Conservation (phyloP, 2,329 filamentous ascomycete genomes). For the Paraphoma chrysanthemicola region DNA sequence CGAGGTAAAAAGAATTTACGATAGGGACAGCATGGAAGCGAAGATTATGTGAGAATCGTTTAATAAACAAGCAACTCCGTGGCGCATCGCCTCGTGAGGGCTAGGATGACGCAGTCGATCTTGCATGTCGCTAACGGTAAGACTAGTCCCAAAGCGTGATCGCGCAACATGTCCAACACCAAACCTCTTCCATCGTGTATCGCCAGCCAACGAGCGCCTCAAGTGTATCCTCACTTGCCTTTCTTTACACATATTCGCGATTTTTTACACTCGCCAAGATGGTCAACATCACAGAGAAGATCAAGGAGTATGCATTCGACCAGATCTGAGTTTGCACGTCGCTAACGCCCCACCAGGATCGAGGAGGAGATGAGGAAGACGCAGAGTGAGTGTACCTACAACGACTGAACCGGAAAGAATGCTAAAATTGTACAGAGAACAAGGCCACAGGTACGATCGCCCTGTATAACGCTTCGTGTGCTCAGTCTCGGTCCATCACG, state of each 20-base stretch:
- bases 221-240: not conserved
- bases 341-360: slow-evolving; percentile 70
- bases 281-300: slow-evolving; percentile 99
- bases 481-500: slow-evolving; percentile 23
- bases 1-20: not conserved
- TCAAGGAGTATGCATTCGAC: slow-evolving; percentile 81
- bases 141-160: slow-evolving; percentile 21
- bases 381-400: slow-evolving; percentile 72
- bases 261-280: slow-evolving; percentile 59
- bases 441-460: slow-evolving; percentile 87
- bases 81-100: slow-evolving; percentile 12
- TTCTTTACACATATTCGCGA: not conserved
- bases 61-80: slow-evolving; percentile 19
- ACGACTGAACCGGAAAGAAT: not conserved
- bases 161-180: slow-evolving; percentile 38
- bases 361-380: slow-evolving; percentile 99
- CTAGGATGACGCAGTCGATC: slow-evolving; percentile 38
- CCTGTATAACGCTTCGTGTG: not conserved
- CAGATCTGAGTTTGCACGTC: slow-evolving; percentile 36
- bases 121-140: slow-evolving; percentile 23
- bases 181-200: slow-evolving; percentile 42
- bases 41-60: not conserved
- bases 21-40: slow-evolving; percentile 1
- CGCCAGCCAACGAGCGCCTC: slow-evolving; percentile 16
- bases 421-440: slow-evolving; percentile 73